Conservation (phyloP, 75 land plant genomes). For the Chamaecyparis obtusa region DNA sequence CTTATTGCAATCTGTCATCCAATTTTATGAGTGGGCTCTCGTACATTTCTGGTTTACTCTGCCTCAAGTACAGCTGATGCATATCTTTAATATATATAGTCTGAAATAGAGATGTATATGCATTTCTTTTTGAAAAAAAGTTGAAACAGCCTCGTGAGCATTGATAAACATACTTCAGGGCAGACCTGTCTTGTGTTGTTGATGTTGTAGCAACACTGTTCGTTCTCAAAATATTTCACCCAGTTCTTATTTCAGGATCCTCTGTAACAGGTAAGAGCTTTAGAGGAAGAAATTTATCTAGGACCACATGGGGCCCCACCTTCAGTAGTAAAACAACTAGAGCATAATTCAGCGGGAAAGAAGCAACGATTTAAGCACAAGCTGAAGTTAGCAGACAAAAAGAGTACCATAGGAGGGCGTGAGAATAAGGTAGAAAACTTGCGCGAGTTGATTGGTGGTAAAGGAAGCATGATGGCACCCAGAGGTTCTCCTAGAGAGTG, state of each 20-base stretch:
- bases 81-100: neutral
- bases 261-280: slow-evolving; percentile 26
- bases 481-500: slow-evolving; percentile 69
- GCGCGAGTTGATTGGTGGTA: slow-evolving; percentile 70
- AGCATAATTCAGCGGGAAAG: slow-evolving; percentile 40
- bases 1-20: neutral
- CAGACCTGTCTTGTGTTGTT: neutral
- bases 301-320: slow-evolving; percentile 97
- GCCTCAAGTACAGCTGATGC: neutral
- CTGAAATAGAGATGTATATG: neutral
- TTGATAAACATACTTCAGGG: neutral
- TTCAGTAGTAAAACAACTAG: slow-evolving; percentile 62
- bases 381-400: slow-evolving; percentile 83
- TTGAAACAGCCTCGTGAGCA: neutral
- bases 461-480: slow-evolving; percentile 20
- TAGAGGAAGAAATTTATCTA: slow-evolving; percentile 67
- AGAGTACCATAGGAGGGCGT: slow-evolving; percentile 41
- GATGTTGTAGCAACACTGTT: neutral
- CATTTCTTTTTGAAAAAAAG: neutral
- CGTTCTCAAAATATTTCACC: neutral
- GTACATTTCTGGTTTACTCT: neutral
- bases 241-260: neutral
- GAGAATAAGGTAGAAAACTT: slow-evolving; percentile 86
- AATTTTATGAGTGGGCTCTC: slow-evolving; percentile 4
- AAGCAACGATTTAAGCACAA: slow-evolving; percentile 85